Evolutionary conservation across 148 eudicot genomes (phyloP).

Genomic region (Persicaria maculosa): DNA sequence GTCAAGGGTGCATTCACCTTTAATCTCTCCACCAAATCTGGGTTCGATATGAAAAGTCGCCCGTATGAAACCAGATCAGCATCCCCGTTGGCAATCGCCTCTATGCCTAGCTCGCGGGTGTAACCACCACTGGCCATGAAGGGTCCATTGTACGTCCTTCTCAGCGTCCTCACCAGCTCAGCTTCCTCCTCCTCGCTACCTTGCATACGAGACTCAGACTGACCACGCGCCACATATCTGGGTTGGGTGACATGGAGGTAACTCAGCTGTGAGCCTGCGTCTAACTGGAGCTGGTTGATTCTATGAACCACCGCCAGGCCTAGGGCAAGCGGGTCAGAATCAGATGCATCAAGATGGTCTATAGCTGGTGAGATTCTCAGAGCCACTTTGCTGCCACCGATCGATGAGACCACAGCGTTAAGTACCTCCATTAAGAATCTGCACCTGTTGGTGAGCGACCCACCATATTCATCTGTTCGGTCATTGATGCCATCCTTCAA

Average conservation of each 20-base stretch:
- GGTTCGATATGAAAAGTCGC: conserved; percentile 58
- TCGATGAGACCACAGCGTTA: conserved; percentile 38
- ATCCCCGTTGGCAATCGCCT: conserved; percentile 60
- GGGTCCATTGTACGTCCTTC: conserved; percentile 46
- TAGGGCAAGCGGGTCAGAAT: conserved; percentile 57
- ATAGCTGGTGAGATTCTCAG: conserved; percentile 78
- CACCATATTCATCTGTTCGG: conserved; percentile 71
- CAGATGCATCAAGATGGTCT: conserved; percentile 65
- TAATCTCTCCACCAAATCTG: conserved; percentile 69
- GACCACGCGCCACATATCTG: conserved; percentile 54
- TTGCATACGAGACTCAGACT: conserved; percentile 43
- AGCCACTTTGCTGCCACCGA: conserved; percentile 52
- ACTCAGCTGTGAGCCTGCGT: conserved; percentile 30
- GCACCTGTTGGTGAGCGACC: conserved; percentile 62
- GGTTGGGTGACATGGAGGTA: conserved; percentile 81
- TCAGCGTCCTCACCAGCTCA: conserved; percentile 36
- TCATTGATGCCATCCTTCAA: conserved; percentile 75
- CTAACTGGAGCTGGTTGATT: conserved; percentile 50
- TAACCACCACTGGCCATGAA: conserved; percentile 74
- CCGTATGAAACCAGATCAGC: conserved; percentile 83
- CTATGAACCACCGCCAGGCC: conserved; percentile 57
- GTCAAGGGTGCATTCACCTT: conserved; percentile 55
- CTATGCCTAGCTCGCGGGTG: conserved; percentile 48
- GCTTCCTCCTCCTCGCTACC: conserved; percentile 53
- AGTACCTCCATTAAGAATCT: conserved; percentile 54